Percentiles rank a stretch among this genome's conserved stretches.
Evolutionary conservation across 805 yeast species (phyloP).

Genomic region (Cyberlindnera saturnus): DNA sequence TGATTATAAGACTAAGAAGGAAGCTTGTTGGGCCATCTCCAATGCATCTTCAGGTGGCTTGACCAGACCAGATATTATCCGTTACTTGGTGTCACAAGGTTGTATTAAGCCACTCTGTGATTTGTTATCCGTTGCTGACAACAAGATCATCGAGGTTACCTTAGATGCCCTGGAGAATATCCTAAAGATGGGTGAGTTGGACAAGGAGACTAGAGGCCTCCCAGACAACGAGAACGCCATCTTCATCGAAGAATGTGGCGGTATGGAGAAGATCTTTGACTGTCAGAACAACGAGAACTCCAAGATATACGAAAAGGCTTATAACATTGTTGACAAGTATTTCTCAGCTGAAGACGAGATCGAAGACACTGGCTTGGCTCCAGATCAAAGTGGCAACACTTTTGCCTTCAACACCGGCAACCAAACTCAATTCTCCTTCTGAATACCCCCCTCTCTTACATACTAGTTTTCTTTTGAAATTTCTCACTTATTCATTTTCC

Average conservation of each 20-base stretch:
- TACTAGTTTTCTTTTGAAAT: background rate
- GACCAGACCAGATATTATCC: slow-evolving; percentile 85
- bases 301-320: slow-evolving; percentile 88
- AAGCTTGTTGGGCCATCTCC: slow-evolving; percentile 99
- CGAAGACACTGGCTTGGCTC: slow-evolving; percentile 73
- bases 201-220: slow-evolving; percentile 68
- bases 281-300: slow-evolving; percentile 91
- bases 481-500: background rate
- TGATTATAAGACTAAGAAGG: slow-evolving; percentile 94
- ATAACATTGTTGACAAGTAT: slow-evolving; percentile 81
- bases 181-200: slow-evolving; percentile 89
- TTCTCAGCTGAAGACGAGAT: slow-evolving; percentile 76
- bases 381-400: slow-evolving; percentile 72
- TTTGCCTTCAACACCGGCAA: slow-evolving; percentile 79
- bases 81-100: slow-evolving; percentile 90
- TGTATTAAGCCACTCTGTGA: slow-evolving; percentile 97
- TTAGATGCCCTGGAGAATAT: slow-evolving; percentile 93
- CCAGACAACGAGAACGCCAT: slow-evolving; percentile 81
- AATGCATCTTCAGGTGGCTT: slow-evolving; percentile 97
- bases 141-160: slow-evolving; percentile 89
- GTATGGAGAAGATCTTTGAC: slow-evolving; percentile 91
- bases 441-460: background rate
- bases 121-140: slow-evolving; percentile 79
- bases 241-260: slow-evolving; percentile 96
- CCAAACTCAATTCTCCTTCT: slow-evolving; percentile 30